phyloP scores from a whole-genome alignment of 2,329 filamentous ascomycete species.

The Podosphaera leucotricha region DNA sequence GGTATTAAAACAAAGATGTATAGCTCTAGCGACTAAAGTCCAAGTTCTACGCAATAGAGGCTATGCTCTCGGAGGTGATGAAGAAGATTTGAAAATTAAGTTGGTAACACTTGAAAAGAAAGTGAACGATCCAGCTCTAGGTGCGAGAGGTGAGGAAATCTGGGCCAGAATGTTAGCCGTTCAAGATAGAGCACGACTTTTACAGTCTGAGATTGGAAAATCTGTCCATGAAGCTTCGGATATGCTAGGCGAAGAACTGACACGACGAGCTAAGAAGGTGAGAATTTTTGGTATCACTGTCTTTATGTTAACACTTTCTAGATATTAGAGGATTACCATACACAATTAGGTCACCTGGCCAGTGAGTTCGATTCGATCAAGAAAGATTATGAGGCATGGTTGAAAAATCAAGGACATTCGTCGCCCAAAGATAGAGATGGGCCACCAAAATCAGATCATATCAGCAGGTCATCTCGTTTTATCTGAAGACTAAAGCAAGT shows the following conservation, averaged over 20 bases:
- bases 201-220: constrained; percentile 53
- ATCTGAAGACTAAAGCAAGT: no score
- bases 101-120: constrained; percentile 43
- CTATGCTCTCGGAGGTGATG: constrained; percentile 55
- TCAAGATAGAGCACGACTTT: constrained; percentile 44
- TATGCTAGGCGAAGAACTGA: constrained; percentile 42
- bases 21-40: constrained; percentile 54
- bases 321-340: constrained; percentile 64
- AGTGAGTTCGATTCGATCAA: constrained; percentile 32
- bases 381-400: constrained; percentile 29
- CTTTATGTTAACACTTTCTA: constrained; percentile 17
- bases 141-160: constrained; percentile 58
- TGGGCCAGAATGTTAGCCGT: constrained; percentile 63
- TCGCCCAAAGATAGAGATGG: background rate
- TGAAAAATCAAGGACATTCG: constrained; percentile 16
- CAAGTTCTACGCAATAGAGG: constrained; percentile 63
- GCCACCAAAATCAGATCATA: background rate
- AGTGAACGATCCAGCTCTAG: constrained; percentile 51
- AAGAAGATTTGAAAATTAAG: constrained; percentile 55
- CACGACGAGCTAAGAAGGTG: constrained; percentile 54
- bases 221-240: constrained; percentile 31
- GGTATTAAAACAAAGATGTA: constrained; percentile 45
- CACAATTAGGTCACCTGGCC: constrained; percentile 53
- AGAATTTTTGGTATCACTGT: constrained; percentile 11
- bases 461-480: no score